These are phyloP conservation scores for Candida morakotiae DNA, from an alignment of 805 yeast genomes.

Conservation along the genomic window DNA sequence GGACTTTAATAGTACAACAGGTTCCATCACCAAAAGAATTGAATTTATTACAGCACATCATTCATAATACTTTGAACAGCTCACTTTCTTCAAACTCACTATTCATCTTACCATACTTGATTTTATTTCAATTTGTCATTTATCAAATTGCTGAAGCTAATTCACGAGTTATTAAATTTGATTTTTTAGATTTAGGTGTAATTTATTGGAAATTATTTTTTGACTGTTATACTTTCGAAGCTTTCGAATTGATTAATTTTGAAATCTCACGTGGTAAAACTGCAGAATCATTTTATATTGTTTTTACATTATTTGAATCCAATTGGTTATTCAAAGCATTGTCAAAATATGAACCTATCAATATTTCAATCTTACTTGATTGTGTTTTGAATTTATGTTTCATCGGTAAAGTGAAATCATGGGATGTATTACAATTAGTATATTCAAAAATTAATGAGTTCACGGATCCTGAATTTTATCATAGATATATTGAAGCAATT, in stretches of 20 bases:
- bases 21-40: constrained; percentile 17
- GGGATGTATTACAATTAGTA: constrained; percentile 5
- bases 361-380: constrained; percentile 6
- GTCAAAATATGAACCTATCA: constrained; percentile 2
- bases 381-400: constrained; percentile 7
- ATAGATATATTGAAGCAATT: constrained; percentile 25
- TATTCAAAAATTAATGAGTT: constrained; percentile 3
- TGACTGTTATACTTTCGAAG: constrained; percentile 13
- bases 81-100: constrained; percentile 3
- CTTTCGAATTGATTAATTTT: constrained; percentile 8
- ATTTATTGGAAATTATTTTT: constrained; percentile 20
- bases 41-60: constrained; percentile 10
- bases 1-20: constrained; percentile 31
- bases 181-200: not conserved
- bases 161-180: not conserved
- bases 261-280: constrained; percentile 3
- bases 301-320: constrained; percentile 14
- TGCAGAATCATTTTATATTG: constrained; percentile 19
- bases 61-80: not conserved
- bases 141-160: constrained; percentile 6
- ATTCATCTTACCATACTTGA: constrained; percentile 16
- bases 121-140: constrained; percentile 12
- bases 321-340: constrained; percentile 17
- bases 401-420: not conserved
- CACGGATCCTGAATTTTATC: constrained; percentile 16